Evolutionary conservation across 306 rosid species (phyloP), one percentile per base, ranked within the genome.

Genomic region (Quercus bicolor): DNA sequence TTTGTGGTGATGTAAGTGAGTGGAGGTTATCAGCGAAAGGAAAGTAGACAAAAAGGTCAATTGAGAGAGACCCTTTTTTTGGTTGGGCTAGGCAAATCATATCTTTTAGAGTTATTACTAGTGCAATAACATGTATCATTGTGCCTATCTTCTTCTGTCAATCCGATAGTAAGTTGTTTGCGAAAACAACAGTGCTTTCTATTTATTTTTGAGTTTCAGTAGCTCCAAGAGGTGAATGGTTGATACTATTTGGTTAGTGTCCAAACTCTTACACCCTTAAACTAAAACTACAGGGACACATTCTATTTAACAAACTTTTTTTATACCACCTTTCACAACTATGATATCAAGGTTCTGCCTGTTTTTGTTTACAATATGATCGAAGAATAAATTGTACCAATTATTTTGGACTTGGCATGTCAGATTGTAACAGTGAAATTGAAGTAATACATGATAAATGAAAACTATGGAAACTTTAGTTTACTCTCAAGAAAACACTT

Each of bases 101-200:
- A 21, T 11, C 19, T 65, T 31, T 66, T 21, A n/a, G 24, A 33
- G 71, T 64, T 64, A 24, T 20, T 16, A 16, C 11, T 7, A 31
- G 45, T 16, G 20, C 70, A 28, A 60, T 61, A 23, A 26, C 1
- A 61, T 5, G 37, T 24, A 61, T 61, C 2, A 61, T 26, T 15
- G 18, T 21, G 68, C 18, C 68, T 13, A 61, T 61, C 34, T 60
- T 60, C 14, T 2, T 29, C 24, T 31, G 15, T n/a, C 11, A 19
- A 71, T 53, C 56, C 24, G 52, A 31, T 37, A 40, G 78, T 59
- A 54, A 75, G 81, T 62, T 79, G 68, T 60, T 72, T 43, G 48
- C 79, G 56, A 68, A 76, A 71, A 40, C 78, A 73, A 43, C 78
- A 55, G 77, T n/a, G 29, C 9, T 28, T 14, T 16, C 7, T 11